These are phyloP conservation scores for Zancudomyces culisetae DNA, from an alignment of 371 early-diverging fungal species.

Conservation along the genomic window DNA sequence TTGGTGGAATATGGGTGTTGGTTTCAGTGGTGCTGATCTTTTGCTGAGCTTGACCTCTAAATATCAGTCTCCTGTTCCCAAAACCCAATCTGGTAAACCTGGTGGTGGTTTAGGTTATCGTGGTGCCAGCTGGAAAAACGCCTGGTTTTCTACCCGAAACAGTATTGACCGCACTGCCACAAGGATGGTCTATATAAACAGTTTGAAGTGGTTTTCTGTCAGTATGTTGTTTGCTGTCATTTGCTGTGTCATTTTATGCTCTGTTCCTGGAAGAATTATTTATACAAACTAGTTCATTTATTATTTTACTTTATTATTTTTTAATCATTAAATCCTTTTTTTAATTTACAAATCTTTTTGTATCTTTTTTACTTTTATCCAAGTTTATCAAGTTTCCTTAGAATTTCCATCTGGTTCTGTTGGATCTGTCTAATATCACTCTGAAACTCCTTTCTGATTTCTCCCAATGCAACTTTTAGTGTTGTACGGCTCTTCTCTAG, in stretches of 20 bases:
- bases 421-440: too few species aligned
- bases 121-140: constrained; percentile 13
- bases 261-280: constrained; percentile 21
- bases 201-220: constrained; percentile 19
- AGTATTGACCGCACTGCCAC: constrained; percentile 22
- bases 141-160: constrained; percentile 18
- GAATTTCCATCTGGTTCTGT: too few species aligned
- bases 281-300: background rate
- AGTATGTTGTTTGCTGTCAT: constrained; percentile 17
- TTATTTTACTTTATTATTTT: too few species aligned
- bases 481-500: too few species aligned
- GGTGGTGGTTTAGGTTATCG: background rate
- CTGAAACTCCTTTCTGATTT: too few species aligned
- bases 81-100: background rate
- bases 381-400: too few species aligned
- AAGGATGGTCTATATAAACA: constrained; percentile 16
- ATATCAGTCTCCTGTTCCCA: constrained; percentile 18
- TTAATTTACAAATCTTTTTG: background rate
- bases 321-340: background rate
- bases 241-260: constrained; percentile 18
- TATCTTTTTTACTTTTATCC: background rate
- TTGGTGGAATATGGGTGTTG: constrained; percentile 26
- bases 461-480: too few species aligned
- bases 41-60: constrained; percentile 16
- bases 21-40: constrained; percentile 21